phyloP scores from a whole-genome alignment of 2,329 filamentous ascomycete species.

The Penicillium sp. region DNA sequence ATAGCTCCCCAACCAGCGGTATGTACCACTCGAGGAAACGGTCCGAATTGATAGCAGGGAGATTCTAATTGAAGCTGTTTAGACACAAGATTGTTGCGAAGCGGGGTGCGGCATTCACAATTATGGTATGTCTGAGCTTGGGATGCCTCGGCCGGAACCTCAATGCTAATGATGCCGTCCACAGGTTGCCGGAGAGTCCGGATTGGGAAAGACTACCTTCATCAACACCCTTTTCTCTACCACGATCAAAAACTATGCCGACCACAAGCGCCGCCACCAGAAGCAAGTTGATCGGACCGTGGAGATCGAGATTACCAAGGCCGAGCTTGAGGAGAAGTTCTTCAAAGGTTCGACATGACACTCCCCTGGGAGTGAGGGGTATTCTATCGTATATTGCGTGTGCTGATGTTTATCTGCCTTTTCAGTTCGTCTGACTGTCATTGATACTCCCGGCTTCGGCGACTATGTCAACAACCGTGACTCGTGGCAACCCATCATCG shows the following conservation, averaged over 20 bases:
- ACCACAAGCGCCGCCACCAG: constrained; percentile 97
- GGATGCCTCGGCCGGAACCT: background rate
- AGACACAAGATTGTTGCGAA: constrained; percentile 70
- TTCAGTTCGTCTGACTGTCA: constrained; percentile 92
- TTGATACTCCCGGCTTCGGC: constrained; percentile 97
- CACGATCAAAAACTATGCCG: constrained; percentile 99
- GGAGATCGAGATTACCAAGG: constrained; percentile 99
- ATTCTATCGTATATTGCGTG: background rate
- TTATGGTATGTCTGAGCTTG: constrained; percentile 67
- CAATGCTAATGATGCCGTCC: constrained; percentile 24
- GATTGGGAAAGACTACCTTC: constrained; percentile 98
- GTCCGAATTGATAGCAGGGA: constrained; percentile 4
- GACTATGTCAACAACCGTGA: constrained; percentile 99
- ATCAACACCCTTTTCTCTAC: constrained; percentile 99
- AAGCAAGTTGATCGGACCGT: constrained; percentile 99
- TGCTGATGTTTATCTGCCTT: constrained; percentile 13
- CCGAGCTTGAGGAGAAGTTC: constrained; percentile 99
- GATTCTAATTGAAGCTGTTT: constrained; percentile 26
- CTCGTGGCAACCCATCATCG: constrained; percentile 99
- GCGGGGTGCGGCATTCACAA: constrained; percentile 96
- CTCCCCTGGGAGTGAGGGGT: background rate
- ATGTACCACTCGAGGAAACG: constrained; percentile 43
- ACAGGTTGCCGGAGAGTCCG: constrained; percentile 96
- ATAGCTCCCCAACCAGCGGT: constrained; percentile 66
- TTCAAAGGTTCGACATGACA: constrained; percentile 74